Conservation (phyloP, 306 rosid species). For the Vigna mungo region DNA sequence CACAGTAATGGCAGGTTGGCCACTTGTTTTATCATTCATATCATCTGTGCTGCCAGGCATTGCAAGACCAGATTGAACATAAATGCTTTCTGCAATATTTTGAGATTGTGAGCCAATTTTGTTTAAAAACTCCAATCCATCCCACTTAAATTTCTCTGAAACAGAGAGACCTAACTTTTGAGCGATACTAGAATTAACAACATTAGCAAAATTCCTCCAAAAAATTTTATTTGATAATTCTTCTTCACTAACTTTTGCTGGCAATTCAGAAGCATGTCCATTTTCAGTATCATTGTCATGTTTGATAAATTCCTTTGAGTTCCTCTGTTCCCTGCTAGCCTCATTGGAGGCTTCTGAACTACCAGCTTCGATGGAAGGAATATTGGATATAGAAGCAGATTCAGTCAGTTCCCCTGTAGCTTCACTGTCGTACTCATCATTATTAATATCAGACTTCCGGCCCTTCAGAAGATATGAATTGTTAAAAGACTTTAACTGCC, state of each 20-base stretch:
- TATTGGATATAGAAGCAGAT: constrained; percentile 46
- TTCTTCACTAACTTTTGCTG: constrained; percentile 48
- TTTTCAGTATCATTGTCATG: constrained; percentile 48
- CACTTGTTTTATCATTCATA: constrained; percentile 49
- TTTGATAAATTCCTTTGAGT: constrained; percentile 45
- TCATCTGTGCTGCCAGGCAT: constrained; percentile 59
- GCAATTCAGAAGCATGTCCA: constrained; percentile 50
- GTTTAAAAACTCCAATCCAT: constrained; percentile 81
- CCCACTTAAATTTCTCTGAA: constrained; percentile 87
- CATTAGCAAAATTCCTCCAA: constrained; percentile 79
- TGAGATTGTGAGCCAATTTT: constrained; percentile 79
- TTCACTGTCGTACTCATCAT: constrained; percentile 36
- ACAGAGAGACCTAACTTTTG: constrained; percentile 79
- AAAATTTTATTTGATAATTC: constrained; percentile 67
- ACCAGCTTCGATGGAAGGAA: constrained; percentile 43
- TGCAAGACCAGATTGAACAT: constrained; percentile 92
- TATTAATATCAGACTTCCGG: constrained; percentile 46
- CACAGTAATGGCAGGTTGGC: constrained; percentile 55
- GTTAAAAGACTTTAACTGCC: constrained; percentile 83
- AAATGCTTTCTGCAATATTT: constrained; percentile 72
- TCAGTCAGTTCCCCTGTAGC: constrained; percentile 45
- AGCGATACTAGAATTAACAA: constrained; percentile 71
- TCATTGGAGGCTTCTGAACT: constrained; percentile 49
- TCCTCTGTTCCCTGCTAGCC: constrained; percentile 40
- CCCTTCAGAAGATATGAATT: constrained; percentile 59